phyloP scores from a whole-genome alignment of 2,329 filamentous ascomycete species.

The Ophiognomonia clavigignenti-juglandacearum region DNA sequence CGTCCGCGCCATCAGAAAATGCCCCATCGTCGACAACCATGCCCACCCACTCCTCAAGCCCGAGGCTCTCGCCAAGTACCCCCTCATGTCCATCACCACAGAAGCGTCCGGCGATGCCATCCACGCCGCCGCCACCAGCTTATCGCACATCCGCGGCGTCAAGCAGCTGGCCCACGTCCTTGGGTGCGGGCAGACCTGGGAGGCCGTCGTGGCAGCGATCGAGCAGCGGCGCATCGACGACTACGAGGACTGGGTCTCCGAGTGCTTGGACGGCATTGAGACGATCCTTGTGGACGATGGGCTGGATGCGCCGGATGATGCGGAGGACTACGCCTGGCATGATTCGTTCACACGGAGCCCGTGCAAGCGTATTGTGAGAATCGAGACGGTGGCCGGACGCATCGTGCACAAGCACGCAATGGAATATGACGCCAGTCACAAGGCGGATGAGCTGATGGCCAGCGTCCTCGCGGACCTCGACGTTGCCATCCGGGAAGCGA shows the following conservation, averaged over 20 bases:
- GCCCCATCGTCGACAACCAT: conserved; percentile 69
- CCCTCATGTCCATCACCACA: conserved; percentile 58
- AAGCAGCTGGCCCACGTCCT: conserved; percentile 64
- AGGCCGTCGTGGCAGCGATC: conserved; percentile 41
- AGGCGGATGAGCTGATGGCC: conserved; percentile 33
- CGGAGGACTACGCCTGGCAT: conserved; percentile 60
- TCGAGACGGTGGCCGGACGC: conserved; percentile 66
- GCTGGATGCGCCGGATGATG: conserved; percentile 49
- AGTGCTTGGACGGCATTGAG: conserved; percentile 68
- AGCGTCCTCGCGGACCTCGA: conserved; percentile 47
- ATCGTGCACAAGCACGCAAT: conserved; percentile 45
- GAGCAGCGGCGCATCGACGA: conserved; percentile 35
- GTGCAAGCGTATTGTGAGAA: conserved; percentile 70
- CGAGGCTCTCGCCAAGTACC: conserved; percentile 39
- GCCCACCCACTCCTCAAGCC: conserved; percentile 63
- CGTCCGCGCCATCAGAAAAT: conserved; percentile 40
- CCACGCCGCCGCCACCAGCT: conserved; percentile 52
- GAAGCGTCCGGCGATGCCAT: conserved; percentile 70
- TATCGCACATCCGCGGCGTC: conserved; percentile 67
- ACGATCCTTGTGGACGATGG: conserved; percentile 76
- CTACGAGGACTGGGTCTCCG: conserved; percentile 51
- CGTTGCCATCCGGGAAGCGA: conserved; percentile 46
- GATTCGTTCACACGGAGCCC: conserved; percentile 57
- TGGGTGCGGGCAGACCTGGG: conserved; percentile 59
- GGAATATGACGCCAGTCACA: conserved; percentile 31